Evolutionary conservation across 768 basidiomycete species (phyloP).

Genomic region (Mycena metata): DNA sequence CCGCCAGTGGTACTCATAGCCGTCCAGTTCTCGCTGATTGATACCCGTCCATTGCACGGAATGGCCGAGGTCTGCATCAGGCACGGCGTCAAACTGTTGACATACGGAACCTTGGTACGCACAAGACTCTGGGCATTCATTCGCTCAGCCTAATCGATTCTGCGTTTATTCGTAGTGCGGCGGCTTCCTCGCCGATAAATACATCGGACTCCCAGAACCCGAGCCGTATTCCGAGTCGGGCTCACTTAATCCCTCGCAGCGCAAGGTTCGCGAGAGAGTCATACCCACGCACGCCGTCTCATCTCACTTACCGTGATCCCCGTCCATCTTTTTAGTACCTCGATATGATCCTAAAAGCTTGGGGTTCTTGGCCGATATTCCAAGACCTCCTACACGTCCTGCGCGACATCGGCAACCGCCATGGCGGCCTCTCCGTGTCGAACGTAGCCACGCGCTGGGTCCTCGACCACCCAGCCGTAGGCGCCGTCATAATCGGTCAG

Average conservation of each 20-base stretch:
- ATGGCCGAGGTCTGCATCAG: constrained; percentile 83
- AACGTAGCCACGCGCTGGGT: constrained; percentile 89
- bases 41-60: constrained; percentile 80
- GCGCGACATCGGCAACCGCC: constrained; percentile 74
- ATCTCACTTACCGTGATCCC: too few relatives aligned
- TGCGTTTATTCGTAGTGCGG: constrained; percentile 87
- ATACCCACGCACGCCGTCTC: too few relatives aligned
- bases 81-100: constrained; percentile 78
- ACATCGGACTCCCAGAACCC: constrained; percentile 76
- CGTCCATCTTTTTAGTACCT: too few relatives aligned
- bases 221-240: constrained; percentile 78
- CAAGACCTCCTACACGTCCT: constrained; percentile 73
- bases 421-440: constrained; percentile 75
- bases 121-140: neutral
- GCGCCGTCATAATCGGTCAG: constrained; percentile 83
- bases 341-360: constrained; percentile 83
- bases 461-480: constrained; percentile 84
- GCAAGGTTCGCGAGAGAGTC: too few relatives aligned
- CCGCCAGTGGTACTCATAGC: too few relatives aligned
- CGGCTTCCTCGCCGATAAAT: constrained; percentile 83
- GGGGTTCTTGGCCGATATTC: constrained; percentile 85
- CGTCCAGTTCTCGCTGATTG: constrained; percentile 89
- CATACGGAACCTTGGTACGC: constrained; percentile 84
- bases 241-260: constrained; percentile 81
- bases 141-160: constrained; percentile 17